These are phyloP conservation scores for Gracilaria domingensis DNA, from an alignment of 23 red algal species.

Conservation along the genomic window DNA sequence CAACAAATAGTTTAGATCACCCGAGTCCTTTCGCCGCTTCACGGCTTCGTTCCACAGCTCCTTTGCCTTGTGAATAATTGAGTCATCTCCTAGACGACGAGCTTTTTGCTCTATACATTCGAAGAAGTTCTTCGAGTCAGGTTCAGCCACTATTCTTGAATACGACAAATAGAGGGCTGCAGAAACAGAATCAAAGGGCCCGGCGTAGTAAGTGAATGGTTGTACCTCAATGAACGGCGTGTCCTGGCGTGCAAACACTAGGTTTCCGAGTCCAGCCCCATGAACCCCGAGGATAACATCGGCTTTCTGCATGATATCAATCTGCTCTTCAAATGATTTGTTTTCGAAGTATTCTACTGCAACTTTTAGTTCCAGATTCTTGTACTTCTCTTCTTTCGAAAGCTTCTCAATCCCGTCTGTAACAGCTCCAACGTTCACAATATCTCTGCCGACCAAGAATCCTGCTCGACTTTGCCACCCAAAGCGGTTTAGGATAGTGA, in stretches of 20 bases:
- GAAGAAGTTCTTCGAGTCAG: conserved; percentile 70
- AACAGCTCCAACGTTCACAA: conserved; percentile 49
- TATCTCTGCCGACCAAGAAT: conserved; percentile 50
- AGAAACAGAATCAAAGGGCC: conserved; percentile 69
- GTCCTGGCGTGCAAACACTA: conserved; percentile 70
- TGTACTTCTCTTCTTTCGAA: not conserved
- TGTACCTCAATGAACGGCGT: conserved; percentile 74
- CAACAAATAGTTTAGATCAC: conserved; percentile 37
- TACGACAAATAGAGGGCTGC: conserved; percentile 54
- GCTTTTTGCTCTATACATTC: conserved; percentile 62
- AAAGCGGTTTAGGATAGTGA: conserved; percentile 56
- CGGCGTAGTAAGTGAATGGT: conserved; percentile 83
- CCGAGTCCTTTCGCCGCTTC: conserved; percentile 20
- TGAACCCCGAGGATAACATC: conserved; percentile 80
- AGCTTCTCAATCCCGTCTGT: conserved; percentile 31
- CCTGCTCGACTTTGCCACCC: conserved; percentile 49
- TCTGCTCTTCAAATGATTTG: conserved; percentile 79
- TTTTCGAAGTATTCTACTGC: conserved; percentile 79
- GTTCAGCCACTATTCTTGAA: conserved; percentile 71
- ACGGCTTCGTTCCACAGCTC: conserved; percentile 46
- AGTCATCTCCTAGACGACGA: conserved; percentile 1
- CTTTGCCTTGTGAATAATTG: conserved; percentile 30
- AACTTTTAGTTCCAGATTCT: conserved; percentile 40
- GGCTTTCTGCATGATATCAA: conserved; percentile 77
- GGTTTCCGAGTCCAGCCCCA: conserved; percentile 78